These are phyloP conservation scores for Collybia sordida DNA, from an alignment of 768 basidiomycete species.

Conservation along the genomic window DNA sequence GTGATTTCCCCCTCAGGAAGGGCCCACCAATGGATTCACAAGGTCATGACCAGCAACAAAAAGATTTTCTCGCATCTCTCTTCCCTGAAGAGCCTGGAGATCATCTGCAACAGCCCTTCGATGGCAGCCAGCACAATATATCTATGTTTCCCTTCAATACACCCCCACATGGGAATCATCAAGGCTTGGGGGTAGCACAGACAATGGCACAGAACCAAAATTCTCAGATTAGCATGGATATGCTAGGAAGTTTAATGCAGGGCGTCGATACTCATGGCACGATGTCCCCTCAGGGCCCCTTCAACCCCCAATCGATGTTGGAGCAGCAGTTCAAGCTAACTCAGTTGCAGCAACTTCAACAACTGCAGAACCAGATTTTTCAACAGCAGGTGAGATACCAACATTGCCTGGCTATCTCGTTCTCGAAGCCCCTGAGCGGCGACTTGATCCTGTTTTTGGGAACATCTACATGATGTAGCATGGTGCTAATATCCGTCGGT, in stretches of 20 bases:
- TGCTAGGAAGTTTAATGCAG: slow-evolving; percentile 50
- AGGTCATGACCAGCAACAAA: slow-evolving; percentile 1
- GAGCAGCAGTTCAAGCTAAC: slow-evolving; percentile 80
- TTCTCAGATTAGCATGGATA: slow-evolving; percentile 46
- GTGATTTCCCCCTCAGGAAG: too few relatives aligned
- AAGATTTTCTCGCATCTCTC: background rate
- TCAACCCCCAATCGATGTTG: slow-evolving; percentile 50
- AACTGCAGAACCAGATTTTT: slow-evolving; percentile 83
- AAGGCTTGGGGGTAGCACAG: slow-evolving; percentile 5
- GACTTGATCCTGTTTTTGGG: background rate
- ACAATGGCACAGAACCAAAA: slow-evolving; percentile 14
- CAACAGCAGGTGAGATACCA: slow-evolving; percentile 74
- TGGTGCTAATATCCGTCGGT: slow-evolving; percentile 4
- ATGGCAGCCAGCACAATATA: background rate
- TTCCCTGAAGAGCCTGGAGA: background rate
- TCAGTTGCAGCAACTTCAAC: slow-evolving; percentile 67
- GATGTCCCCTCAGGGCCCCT: slow-evolving; percentile 19
- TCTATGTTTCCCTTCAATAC: background rate
- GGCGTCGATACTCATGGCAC: slow-evolving; percentile 33
- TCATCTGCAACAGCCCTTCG: background rate
- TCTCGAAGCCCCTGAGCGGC: background rate
- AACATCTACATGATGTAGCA: background rate
- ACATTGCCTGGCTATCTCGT: slow-evolving; percentile 5
- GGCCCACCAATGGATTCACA: background rate
- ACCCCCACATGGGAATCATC: background rate